Evolutionary conservation across 1,139 yeast genomes (phyloP).

Genomic region (Hansenula lynferdii): DNA sequence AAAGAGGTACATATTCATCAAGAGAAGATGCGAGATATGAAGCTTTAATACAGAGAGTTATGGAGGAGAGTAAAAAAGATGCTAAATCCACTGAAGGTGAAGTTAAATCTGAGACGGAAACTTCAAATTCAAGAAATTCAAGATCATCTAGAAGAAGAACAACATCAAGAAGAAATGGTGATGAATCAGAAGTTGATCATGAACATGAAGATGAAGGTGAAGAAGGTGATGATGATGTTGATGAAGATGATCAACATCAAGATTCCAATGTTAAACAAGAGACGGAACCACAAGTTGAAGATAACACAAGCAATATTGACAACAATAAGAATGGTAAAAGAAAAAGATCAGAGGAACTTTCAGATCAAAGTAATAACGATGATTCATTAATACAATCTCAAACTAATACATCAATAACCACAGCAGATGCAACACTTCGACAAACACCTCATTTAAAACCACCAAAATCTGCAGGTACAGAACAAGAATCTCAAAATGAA

Average conservation of each 20-base stretch:
- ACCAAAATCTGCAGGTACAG: too few species aligned
- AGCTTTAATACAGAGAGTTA: slow-evolving; percentile 31
- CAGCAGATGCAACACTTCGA: neutral
- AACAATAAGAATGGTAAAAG: slow-evolving; percentile 1
- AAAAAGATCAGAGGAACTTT: slow-evolving; percentile 10
- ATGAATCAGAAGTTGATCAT: too few species aligned
- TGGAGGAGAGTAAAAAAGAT: slow-evolving; percentile 30
- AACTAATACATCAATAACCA: neutral
- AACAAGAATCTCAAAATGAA: slow-evolving; percentile 15
- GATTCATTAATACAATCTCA: neutral
- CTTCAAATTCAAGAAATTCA: too few species aligned
- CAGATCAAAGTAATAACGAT: slow-evolving; percentile 6
- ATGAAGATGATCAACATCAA: slow-evolving; percentile 9
- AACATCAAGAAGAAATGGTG: slow-evolving; percentile 17
- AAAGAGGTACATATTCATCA: slow-evolving; percentile 29
- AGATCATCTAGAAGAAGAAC: slow-evolving; percentile 18
- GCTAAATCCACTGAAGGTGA: slow-evolving; percentile 25
- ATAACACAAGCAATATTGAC: too few species aligned
- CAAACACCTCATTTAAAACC: slow-evolving; percentile 1
- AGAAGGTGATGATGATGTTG: slow-evolving; percentile 10
- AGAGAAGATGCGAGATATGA: slow-evolving; percentile 35
- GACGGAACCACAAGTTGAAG: too few species aligned
- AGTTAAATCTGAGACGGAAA: slow-evolving; percentile 16
- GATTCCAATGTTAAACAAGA: too few species aligned
- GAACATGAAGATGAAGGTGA: slow-evolving; percentile 11